A percentile compares a stretch with the other conserved stretches of the same genome.
Evolutionary conservation across 129 eudicot genomes (phyloP).

Genomic region (Ambrosia artemisiifolia): DNA sequence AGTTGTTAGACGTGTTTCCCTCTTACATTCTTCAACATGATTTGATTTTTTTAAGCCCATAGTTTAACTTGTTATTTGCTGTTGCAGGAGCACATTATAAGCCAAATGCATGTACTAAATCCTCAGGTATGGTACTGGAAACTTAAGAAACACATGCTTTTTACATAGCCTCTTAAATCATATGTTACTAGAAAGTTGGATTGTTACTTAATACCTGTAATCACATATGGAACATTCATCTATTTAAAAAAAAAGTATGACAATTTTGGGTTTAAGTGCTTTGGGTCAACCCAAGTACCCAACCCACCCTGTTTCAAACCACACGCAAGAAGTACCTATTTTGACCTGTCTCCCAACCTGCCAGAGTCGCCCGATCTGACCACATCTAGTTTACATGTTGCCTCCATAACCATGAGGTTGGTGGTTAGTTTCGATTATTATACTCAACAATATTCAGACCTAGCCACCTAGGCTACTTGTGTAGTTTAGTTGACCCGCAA

Average conservation of each 20-base stretch:
- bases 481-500: background rate
- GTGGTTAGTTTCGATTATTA: background rate
- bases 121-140: constrained; percentile 68
- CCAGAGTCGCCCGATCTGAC: background rate
- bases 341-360: background rate
- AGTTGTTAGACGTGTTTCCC: background rate
- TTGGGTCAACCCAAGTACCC: background rate
- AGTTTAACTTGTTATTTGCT: constrained; percentile 16
- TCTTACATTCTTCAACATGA: background rate
- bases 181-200: background rate
- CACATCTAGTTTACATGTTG: background rate
- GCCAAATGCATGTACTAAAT: constrained; percentile 58
- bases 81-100: constrained; percentile 56
- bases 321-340: background rate
- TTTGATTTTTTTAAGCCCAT: background rate
- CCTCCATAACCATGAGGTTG: background rate
- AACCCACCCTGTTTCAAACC: background rate
- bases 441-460: background rate
- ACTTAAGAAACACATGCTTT: constrained; percentile 4
- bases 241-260: background rate
- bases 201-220: background rate
- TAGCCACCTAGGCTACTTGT: background rate
- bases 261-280: background rate
- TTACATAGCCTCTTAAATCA: background rate
- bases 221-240: background rate